Evolutionary conservation across 1,284 basidiomycete genomes (phyloP).

Genomic region (Melampsora americana): DNA sequence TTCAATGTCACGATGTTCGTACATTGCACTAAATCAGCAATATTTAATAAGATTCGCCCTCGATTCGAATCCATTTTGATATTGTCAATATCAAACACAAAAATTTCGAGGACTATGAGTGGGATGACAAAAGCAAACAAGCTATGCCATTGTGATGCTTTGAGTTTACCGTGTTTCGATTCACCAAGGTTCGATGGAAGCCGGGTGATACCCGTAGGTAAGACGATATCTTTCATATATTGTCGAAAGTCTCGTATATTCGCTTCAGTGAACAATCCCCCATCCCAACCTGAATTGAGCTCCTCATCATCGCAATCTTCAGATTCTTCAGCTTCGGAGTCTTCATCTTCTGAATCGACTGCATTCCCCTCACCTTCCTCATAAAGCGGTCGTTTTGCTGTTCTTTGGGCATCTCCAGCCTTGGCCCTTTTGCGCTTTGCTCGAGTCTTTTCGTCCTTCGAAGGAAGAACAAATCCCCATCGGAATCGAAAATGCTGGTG

Average conservation of each 20-base stretch:
- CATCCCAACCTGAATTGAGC: no score
- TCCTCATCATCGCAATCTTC: slow-evolving; percentile 13
- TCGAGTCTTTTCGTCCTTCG: background rate
- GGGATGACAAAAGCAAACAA: background rate
- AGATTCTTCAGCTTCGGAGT: no score
- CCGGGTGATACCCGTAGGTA: no score
- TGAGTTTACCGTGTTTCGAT: background rate
- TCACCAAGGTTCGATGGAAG: background rate
- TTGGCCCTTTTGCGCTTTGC: background rate
- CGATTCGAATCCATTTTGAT: background rate
- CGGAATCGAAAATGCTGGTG: slow-evolving; percentile 18
- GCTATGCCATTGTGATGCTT: background rate
- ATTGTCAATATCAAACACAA: slow-evolving; percentile 6
- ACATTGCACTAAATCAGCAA: background rate
- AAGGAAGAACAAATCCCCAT: slow-evolving; percentile 18
- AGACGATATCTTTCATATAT: slow-evolving; percentile 1
- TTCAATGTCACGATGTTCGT: background rate
- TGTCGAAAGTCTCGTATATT: slow-evolving; percentile 5
- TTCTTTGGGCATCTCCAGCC: background rate
- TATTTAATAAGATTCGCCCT: background rate
- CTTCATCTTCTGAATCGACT: background rate
- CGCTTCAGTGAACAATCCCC: background rate
- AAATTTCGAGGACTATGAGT: background rate
- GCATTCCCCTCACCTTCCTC: background rate
- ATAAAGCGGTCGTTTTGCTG: no score